These are phyloP conservation scores for Kentomonas sorsogonicus DNA, from an alignment of 208 protist species.

Conservation along the genomic window DNA sequence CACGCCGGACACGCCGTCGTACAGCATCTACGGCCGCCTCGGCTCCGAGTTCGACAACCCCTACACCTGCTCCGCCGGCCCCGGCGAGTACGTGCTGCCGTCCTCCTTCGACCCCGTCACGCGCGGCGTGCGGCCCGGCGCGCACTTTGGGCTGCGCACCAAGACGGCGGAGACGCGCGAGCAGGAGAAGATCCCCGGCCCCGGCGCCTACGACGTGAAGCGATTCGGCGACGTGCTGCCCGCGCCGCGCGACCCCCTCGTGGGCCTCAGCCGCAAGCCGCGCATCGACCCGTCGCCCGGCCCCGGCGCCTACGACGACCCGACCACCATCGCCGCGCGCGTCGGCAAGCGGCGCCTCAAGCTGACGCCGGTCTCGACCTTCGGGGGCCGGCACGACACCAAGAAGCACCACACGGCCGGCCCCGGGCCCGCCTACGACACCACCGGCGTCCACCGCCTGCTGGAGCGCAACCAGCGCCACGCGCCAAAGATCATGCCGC, in stretches of 20 bases:
- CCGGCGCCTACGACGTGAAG: slow-evolving; percentile 22
- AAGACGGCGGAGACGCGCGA: slow-evolving; percentile 23
- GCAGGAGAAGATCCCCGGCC: slow-evolving; percentile 27
- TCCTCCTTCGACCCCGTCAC: slow-evolving; percentile 38
- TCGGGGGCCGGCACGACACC: slow-evolving; percentile 38
- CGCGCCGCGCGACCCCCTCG: slow-evolving; percentile 26
- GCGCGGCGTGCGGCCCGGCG: slow-evolving; percentile 28
- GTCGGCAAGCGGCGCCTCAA: slow-evolving; percentile 14
- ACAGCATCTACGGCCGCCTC: slow-evolving; percentile 53
- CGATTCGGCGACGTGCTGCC: slow-evolving; percentile 44
- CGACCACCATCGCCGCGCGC: slow-evolving; percentile 59
- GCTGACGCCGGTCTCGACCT: slow-evolving; percentile 42
- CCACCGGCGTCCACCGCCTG: slow-evolving; percentile 43
- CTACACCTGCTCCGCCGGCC: slow-evolving; percentile 23
- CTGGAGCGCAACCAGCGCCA: slow-evolving; percentile 42
- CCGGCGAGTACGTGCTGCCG: slow-evolving; percentile 47
- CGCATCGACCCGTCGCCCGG: slow-evolving; percentile 13
- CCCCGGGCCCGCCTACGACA: slow-evolving; percentile 35
- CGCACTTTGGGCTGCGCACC: slow-evolving; percentile 51
- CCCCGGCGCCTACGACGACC: slow-evolving; percentile 73
- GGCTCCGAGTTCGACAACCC: slow-evolving; percentile 28
- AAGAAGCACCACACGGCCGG: slow-evolving; percentile 27
- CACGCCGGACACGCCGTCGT: slow-evolving; percentile 51
- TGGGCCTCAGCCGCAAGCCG: slow-evolving; percentile 18
- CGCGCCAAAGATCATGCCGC: slow-evolving; percentile 36